These are phyloP conservation scores for Leccinum imitatum DNA, from an alignment of 768 basidiomycete species.

Conservation along the genomic window DNA sequence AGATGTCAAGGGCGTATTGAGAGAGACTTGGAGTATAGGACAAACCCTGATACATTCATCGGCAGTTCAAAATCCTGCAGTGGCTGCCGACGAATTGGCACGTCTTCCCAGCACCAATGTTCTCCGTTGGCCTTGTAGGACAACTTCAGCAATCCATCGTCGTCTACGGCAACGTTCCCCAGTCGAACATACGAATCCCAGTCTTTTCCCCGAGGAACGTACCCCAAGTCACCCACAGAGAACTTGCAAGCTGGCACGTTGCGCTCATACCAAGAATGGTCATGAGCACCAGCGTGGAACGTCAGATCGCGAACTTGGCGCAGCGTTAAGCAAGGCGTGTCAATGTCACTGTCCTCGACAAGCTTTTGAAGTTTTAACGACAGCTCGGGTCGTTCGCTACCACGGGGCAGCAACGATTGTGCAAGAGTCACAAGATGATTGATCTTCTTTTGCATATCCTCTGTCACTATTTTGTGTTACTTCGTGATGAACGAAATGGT, in stretches of 20 bases:
- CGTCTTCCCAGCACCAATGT: slow-evolving; percentile 41
- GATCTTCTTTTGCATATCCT: slow-evolving; percentile 38
- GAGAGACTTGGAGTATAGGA: background rate
- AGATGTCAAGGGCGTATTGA: background rate
- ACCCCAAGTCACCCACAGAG: slow-evolving; percentile 45
- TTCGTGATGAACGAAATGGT: background rate
- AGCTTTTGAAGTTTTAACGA: slow-evolving; percentile 33
- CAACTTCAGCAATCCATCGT: slow-evolving; percentile 21
- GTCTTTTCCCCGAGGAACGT: slow-evolving; percentile 35
- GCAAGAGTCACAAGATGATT: slow-evolving; percentile 43
- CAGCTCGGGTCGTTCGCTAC: slow-evolving; percentile 31
- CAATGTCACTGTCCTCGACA: slow-evolving; percentile 34
- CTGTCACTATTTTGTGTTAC: slow-evolving; percentile 24
- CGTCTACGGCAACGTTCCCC: slow-evolving; percentile 39
- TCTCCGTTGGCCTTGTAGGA: slow-evolving; percentile 27
- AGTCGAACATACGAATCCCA: slow-evolving; percentile 41
- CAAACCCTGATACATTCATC: slow-evolving; percentile 33
- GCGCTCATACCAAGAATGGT: slow-evolving; percentile 42
- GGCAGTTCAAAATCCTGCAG: slow-evolving; percentile 39
- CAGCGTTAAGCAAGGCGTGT: slow-evolving; percentile 31
- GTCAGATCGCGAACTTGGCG: slow-evolving; percentile 40
- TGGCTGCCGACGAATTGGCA: slow-evolving; percentile 27
- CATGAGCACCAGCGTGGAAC: slow-evolving; percentile 35
- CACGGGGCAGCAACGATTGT: slow-evolving; percentile 39
- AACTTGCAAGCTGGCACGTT: slow-evolving; percentile 42